phyloP scores from a whole-genome alignment of 2,329 filamentous ascomycete genomes.

The Aquanectria penicillioides region DNA sequence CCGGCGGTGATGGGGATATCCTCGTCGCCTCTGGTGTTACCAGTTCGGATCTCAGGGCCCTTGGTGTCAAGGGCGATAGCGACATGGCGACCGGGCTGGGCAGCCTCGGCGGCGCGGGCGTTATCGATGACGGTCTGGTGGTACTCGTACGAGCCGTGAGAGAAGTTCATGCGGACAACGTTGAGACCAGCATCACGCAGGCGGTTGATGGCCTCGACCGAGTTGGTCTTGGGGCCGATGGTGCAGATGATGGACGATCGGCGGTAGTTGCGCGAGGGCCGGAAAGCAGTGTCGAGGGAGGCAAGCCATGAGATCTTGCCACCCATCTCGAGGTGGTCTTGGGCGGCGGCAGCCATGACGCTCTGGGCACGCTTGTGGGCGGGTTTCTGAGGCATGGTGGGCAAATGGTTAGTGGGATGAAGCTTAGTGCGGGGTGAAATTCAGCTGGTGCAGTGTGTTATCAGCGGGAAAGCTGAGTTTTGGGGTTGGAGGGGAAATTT shows the following conservation, averaged over 20 bases:
- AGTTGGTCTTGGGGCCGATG: slow-evolving; percentile 99
- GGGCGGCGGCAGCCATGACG: slow-evolving; percentile 71
- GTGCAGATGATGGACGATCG: slow-evolving; percentile 99
- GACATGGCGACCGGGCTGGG: slow-evolving; percentile 83
- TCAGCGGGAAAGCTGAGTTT: slow-evolving; percentile 35
- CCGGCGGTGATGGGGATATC: slow-evolving; percentile 89
- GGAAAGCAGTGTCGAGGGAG: slow-evolving; percentile 86
- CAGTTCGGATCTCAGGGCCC: slow-evolving; percentile 70
- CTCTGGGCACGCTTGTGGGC: slow-evolving; percentile 47
- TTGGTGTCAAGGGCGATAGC: slow-evolving; percentile 91
- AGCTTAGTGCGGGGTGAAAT: slow-evolving; percentile 11
- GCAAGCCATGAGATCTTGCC: slow-evolving; percentile 74
- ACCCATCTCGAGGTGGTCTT: slow-evolving; percentile 87
- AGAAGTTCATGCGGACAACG: slow-evolving; percentile 99
- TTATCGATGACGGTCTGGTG: slow-evolving; percentile 99
- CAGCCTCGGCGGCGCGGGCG: slow-evolving; percentile 84
- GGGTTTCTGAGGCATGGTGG: slow-evolving; percentile 46
- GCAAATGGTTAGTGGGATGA: slow-evolving; percentile 32
- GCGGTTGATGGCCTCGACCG: slow-evolving; percentile 93
- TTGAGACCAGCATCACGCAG: slow-evolving; percentile 92
- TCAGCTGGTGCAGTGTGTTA: slow-evolving; percentile 26
- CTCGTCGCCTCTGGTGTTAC: slow-evolving; percentile 81
- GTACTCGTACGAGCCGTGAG: slow-evolving; percentile 83
- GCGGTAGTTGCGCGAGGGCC: slow-evolving; percentile 89
- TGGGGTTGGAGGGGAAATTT: slow-evolving; percentile 19